Percentiles rank a stretch among this genome's conserved stretches.
These are phyloP conservation scores for Mercurialis annua DNA, from an alignment of 345 rosid genomes.

Conservation along the genomic window DNA sequence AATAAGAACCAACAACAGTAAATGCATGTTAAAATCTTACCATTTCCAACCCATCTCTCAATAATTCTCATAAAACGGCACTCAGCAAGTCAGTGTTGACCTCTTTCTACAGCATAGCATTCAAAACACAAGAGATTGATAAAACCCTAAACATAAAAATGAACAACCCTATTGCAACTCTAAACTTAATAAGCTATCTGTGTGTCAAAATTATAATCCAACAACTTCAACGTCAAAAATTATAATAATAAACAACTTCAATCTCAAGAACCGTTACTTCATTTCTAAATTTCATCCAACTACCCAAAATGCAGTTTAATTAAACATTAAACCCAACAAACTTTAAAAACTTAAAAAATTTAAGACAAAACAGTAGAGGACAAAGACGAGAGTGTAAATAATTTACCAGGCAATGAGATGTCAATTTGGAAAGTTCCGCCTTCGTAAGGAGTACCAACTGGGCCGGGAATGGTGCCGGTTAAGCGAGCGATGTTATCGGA, in stretches of 20 bases:
- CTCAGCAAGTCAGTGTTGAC: too few species aligned
- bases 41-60: neutral
- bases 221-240: too few species aligned
- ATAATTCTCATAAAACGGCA: too few species aligned
- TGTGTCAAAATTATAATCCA: too few species aligned
- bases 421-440: conserved; percentile 89
- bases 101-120: neutral
- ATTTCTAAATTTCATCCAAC: neutral
- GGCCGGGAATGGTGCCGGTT: conserved; percentile 84
- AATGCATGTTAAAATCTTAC: neutral
- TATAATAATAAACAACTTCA: neutral
- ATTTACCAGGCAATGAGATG: conserved; percentile 67
- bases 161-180: too few species aligned
- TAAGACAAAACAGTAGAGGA: neutral
- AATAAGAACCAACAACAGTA: conserved; percentile 19
- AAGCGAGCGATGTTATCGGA: conserved; percentile 70
- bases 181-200: too few species aligned
- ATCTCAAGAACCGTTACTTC: neutral
- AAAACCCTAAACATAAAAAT: neutral
- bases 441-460: conserved; percentile 84
- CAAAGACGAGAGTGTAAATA: neutral
- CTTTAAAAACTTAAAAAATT: neutral
- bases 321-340: neutral
- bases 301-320: conserved; percentile 7
- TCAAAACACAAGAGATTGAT: conserved; percentile 6